These are phyloP conservation scores for Claviceps arundinis DNA, from an alignment of 2,329 filamentous ascomycete genomes.

Conservation along the genomic window DNA sequence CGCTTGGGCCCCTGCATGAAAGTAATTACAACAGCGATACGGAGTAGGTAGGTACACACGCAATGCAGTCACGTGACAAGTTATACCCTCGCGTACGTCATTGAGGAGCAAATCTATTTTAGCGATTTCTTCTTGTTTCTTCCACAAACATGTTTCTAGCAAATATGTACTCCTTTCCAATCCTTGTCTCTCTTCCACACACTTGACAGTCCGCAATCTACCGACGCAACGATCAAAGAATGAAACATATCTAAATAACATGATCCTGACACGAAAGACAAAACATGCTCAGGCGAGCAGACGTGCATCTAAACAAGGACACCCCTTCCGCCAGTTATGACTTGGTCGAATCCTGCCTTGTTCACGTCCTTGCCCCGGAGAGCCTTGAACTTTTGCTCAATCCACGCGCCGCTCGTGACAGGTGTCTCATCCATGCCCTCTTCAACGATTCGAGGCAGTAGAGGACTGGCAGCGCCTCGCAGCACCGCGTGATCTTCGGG, in stretches of 20 bases:
- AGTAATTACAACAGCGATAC: too few relatives aligned
- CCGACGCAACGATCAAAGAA: too few relatives aligned
- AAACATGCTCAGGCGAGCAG: neutral
- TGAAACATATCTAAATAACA: too few relatives aligned
- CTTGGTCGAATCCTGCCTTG: neutral
- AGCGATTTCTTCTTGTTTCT: neutral
- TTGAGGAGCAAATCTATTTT: too few relatives aligned
- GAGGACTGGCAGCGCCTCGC: neutral
- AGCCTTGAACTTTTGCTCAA: neutral
- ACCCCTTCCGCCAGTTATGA: neutral
- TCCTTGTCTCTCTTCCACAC: too few relatives aligned
- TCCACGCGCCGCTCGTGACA: neutral
- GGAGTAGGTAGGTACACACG: too few relatives aligned
- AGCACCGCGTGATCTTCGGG: neutral
- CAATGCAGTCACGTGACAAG: too few relatives aligned
- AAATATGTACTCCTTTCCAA: too few relatives aligned
- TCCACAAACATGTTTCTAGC: too few relatives aligned
- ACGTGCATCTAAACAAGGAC: neutral
- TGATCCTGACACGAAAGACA: too few relatives aligned
- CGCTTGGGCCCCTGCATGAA: too few relatives aligned
- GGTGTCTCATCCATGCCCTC: neutral
- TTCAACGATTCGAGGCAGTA: neutral
- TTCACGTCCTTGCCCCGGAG: neutral
- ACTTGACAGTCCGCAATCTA: too few relatives aligned
- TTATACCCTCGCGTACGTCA: accelerated